A percentile compares a stretch with the other conserved stretches of the same genome.
These are phyloP conservation scores for Sordaria brevicollis DNA, from an alignment of 495 filamentous ascomycete species.

Conservation along the genomic window DNA sequence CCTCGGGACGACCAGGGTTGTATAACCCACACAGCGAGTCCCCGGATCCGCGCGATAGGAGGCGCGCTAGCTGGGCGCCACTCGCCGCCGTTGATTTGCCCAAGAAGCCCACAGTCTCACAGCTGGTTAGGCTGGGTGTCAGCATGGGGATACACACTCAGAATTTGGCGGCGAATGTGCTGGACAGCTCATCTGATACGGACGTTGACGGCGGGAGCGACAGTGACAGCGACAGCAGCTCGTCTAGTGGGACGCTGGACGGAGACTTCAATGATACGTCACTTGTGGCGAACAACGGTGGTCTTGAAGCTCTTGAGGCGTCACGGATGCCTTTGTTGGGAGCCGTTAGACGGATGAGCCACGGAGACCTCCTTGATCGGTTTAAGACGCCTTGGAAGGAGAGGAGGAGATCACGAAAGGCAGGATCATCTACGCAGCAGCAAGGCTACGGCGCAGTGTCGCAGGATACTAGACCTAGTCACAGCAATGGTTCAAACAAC, in stretches of 20 bases:
- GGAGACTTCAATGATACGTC: conserved; percentile 22
- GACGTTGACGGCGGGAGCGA: conserved; percentile 32
- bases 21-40: conserved; percentile 16
- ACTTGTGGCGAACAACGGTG: conserved; percentile 14
- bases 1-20: conserved; percentile 21
- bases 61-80: conserved; percentile 26
- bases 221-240: conserved; percentile 35
- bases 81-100: conserved; percentile 21
- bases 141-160: conserved; percentile 72
- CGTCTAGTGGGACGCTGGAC: conserved; percentile 13
- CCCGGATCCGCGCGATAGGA: conserved; percentile 14
- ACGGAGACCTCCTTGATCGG: conserved; percentile 19
- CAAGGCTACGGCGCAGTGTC: conserved; percentile 13
- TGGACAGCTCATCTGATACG: conserved; percentile 38
- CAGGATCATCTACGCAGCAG: neutral
- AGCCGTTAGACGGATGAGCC: conserved; percentile 23
- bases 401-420: conserved; percentile 7
- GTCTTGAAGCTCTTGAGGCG: conserved; percentile 9
- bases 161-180: conserved; percentile 52
- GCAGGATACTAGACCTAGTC: neutral
- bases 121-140: conserved; percentile 48
- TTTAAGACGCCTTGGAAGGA: conserved; percentile 8
- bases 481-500: neutral
- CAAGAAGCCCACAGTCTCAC: conserved; percentile 54
- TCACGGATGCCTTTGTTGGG: conserved; percentile 15